A percentile compares a stretch with the other conserved stretches of the same genome.
Conservation (phyloP, 2,329 filamentous ascomycete species). For the Calonectria henricotiae region DNA sequence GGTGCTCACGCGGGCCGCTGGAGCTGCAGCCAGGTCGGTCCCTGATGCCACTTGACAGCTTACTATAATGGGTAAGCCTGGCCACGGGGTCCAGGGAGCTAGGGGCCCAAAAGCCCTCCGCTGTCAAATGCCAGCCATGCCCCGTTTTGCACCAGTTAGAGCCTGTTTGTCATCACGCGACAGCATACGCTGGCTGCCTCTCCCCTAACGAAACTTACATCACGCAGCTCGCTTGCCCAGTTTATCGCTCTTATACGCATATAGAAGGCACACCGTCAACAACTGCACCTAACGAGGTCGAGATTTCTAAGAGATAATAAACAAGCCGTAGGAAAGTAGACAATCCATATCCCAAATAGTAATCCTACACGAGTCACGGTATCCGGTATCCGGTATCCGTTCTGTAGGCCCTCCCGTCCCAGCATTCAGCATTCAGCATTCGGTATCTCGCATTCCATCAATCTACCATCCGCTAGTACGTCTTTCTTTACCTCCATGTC, state of each 20-base stretch:
- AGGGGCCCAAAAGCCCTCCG: slow-evolving; percentile 17
- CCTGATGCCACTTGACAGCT: slow-evolving; percentile 24
- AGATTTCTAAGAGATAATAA: slow-evolving; percentile 31
- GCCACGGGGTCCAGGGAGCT: slow-evolving; percentile 16
- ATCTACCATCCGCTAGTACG: slow-evolving; percentile 13
- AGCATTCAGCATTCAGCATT: slow-evolving; percentile 8
- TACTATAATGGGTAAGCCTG: slow-evolving; percentile 17
- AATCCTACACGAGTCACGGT: slow-evolving; percentile 11
- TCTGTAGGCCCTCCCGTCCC: slow-evolving; percentile 31
- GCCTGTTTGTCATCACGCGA: slow-evolving; percentile 4
- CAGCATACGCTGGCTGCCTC: slow-evolving; percentile 1
- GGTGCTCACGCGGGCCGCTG: slow-evolving; percentile 28
- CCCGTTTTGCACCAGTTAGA: not conserved
- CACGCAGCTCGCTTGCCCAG: not conserved
- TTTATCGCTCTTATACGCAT: not conserved
- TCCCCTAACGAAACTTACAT: not conserved
- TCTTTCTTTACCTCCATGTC: slow-evolving; percentile 10
- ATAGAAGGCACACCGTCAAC: not conserved
- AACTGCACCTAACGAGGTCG: slow-evolving; percentile 17
- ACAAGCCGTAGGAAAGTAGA: slow-evolving; percentile 21
- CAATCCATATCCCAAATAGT: slow-evolving; percentile 9
- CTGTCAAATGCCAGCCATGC: slow-evolving; percentile 22
- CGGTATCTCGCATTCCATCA: slow-evolving; percentile 5
- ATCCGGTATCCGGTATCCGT: slow-evolving; percentile 26
- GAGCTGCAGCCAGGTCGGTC: slow-evolving; percentile 18